Evolutionary conservation across 805 yeast species (phyloP), one percentile per base, ranked within the genome.

Genomic region (Yarrowia porcina): DNA sequence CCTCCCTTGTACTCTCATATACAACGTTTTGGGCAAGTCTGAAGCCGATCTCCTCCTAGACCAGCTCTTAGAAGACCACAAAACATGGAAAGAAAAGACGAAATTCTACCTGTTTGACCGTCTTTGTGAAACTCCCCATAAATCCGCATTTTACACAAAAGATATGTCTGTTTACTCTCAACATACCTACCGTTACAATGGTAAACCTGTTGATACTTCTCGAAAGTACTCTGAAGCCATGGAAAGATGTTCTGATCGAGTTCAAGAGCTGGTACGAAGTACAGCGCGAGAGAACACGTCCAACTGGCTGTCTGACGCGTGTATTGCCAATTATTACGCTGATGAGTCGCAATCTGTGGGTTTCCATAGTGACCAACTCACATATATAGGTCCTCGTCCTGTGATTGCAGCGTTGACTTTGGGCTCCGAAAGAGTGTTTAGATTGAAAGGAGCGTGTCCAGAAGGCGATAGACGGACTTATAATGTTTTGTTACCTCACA

Each of bases 311-410:
- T 82, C 83, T 15, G 80, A 81, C 62, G 72, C 82, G 12, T 83
- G 84, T 21, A 77, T 87, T 4, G 81, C 82, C 18, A 88, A 88
- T 67, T 74, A 76, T 61, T 89, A 83, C 71, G 80, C 79, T 7
- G 73, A 75, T 5, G 77, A 80, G 9, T 73, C 76, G 5, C 81
- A 81, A 64, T 77, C 83, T 65, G 78, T 88, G 32, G 90, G 87
- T 56, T 88, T 86, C 83, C 96, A 89, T 71, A 84, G 91, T 1
- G 96, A 89, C 71, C 80, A 88, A 63, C 71, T 89, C 65, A 85
- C 90, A 0, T 79, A 84, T 56, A 78, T 88, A 21, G 96, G 96
- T 0, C 92, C 94, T 0, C 82, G 85, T 64, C 84, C 88, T 5
- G 78, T 78, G 38, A 83, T 89, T 52, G 90, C 86, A 0, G 84